Base-by-base conservation (phyloP, 202 grass and related monocot species). In the Alloteropsis angusta region DNA sequence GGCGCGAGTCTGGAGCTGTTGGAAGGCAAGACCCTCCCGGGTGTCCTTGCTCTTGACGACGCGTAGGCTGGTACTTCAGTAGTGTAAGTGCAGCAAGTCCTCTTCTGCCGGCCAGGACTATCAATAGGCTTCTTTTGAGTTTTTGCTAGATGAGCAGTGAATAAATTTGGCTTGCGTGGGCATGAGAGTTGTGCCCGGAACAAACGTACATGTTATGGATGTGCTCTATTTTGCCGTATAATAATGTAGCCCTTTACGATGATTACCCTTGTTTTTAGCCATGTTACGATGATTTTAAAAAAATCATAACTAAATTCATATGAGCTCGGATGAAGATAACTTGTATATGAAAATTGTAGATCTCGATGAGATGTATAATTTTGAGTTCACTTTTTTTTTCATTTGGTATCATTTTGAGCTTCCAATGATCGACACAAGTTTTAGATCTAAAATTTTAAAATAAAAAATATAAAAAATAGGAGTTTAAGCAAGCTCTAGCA, bases 1-100 rank as follows among this genome's bases (percentile, higher is more conserved):
- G 92, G 92, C 15, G 88, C 92, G 5, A 95, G 92, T 84, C 71
- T 94, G 19, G 92, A 94, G 78, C 49, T 95, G 39, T 9, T 89
- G 15, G 89, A 95, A 68, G 92, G 89, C 56, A 87, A 95, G 82
- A 58, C 68, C 32, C 89, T 92, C 16, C 86, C 86, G 10, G 92
- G 89, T 73, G 89, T 95, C n/a, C 79, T 92, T 70, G 89, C 92
- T 60, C 84, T 95, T 12, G 70, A 91, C 30, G 79, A 89, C 1
- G 92, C 92, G 15, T 95, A 79, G 57, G 37, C 11, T 77, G 74
- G 17, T 63, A n/a, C 41, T 48, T 16, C 38, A 2, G 16, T 76
- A n/a, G 8, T 46, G 23, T 80, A 80, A 60, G 3, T 38, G n/a
- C n/a, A n/a, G 34, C 34, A 17, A 34, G 41, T 9, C 18, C 18